Percentiles rank a stretch among this genome's conserved stretches.
Evolutionary conservation across 345 rosid species (phyloP).

Genomic region (Ceriops tagal): DNA sequence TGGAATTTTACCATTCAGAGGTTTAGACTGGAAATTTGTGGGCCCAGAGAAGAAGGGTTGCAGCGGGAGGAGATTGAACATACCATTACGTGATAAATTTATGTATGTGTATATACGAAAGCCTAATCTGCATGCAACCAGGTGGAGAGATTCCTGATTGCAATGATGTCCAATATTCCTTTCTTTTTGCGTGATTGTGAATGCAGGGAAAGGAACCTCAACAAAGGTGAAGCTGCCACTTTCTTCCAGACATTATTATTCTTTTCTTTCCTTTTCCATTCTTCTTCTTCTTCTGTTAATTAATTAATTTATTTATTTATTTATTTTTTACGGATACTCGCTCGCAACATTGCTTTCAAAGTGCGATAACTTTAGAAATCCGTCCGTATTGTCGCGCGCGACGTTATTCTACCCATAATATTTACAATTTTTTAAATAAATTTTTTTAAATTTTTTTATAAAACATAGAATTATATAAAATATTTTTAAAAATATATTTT

Average conservation of each 20-base stretch:
- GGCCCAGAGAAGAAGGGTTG: background rate
- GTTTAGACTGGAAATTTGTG: background rate
- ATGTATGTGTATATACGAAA: too few relatives aligned
- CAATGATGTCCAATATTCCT: constrained; percentile 6
- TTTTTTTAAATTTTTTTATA: too few relatives aligned
- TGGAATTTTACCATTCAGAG: background rate
- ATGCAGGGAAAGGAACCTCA: background rate
- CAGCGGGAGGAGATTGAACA: background rate
- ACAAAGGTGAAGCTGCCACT: background rate
- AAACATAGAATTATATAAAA: too few relatives aligned
- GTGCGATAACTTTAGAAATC: too few relatives aligned
- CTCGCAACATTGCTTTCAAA: too few relatives aligned
- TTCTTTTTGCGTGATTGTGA: constrained; percentile 13
- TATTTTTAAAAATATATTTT: too few relatives aligned
- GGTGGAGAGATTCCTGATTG: background rate
- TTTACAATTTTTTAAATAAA: too few relatives aligned
- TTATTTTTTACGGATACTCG: too few relatives aligned
- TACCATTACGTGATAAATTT: background rate
- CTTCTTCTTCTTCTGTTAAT: background rate
- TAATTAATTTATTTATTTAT: too few relatives aligned
- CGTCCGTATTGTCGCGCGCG: too few relatives aligned
- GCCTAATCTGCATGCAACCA: background rate
- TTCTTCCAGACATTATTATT: constrained; percentile 6
- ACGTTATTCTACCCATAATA: too few relatives aligned
- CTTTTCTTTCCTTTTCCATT: background rate